Conservation (phyloP, 257 asterid species). For the Rhazya stricta region DNA sequence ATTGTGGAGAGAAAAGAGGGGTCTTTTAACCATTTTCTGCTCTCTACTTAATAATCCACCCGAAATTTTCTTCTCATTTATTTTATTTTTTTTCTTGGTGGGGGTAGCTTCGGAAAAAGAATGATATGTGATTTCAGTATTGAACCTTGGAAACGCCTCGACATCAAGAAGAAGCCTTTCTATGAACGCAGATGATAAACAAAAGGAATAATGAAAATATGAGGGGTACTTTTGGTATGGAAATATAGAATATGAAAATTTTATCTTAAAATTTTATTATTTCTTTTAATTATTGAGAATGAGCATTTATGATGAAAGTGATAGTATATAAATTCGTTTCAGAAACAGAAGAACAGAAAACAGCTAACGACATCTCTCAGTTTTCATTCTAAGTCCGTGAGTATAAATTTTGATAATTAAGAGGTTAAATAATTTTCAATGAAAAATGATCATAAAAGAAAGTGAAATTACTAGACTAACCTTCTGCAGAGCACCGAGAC, state of each 20-base stretch:
- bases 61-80: too few relatives aligned
- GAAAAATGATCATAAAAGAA: neutral
- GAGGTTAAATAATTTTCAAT: slow-evolving; percentile 24
- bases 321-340: neutral
- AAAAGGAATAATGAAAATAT: neutral
- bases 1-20: too few relatives aligned
- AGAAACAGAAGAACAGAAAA: neutral
- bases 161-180: neutral
- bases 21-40: too few relatives aligned
- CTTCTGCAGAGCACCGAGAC: slow-evolving; percentile 87
- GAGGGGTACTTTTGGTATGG: neutral
- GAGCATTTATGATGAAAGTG: neutral
- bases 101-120: neutral
- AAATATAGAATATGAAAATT: neutral
- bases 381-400: neutral
- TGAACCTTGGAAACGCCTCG: neutral
- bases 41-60: too few relatives aligned
- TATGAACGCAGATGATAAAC: neutral
- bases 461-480: slow-evolving; percentile 34
- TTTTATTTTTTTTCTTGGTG: neutral
- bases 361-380: neutral
- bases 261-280: neutral
- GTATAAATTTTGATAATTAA: slow-evolving; percentile 25
- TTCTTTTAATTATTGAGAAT: neutral
- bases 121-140: neutral